Conservation (phyloP, 2,329 filamentous ascomycete genomes). For the Calonectria crousiana region DNA sequence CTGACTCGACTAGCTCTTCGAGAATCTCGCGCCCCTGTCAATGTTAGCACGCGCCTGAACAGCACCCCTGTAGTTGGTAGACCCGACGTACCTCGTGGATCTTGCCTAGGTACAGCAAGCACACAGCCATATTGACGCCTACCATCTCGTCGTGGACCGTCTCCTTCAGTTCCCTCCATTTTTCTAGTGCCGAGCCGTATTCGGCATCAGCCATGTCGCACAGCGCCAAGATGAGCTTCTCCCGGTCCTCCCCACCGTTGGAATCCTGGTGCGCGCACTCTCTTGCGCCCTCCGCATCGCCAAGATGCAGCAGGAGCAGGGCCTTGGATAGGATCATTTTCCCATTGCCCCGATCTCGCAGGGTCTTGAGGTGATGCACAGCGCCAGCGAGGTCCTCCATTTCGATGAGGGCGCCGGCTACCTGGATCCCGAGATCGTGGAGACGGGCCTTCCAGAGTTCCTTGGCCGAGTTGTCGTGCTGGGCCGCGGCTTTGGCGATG, state of each 20-base stretch:
- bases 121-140: slow-evolving; percentile 86
- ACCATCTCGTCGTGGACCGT: slow-evolving; percentile 74
- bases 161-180: slow-evolving; percentile 68
- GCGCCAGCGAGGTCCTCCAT: slow-evolving; percentile 92
- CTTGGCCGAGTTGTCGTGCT: slow-evolving; percentile 65
- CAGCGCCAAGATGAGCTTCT: slow-evolving; percentile 73
- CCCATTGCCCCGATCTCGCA: slow-evolving; percentile 58
- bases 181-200: slow-evolving; percentile 72
- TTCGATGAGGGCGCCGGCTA: slow-evolving; percentile 78
- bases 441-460: slow-evolving; percentile 79
- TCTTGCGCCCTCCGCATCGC: slow-evolving; percentile 78
- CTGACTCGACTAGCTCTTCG: slow-evolving; percentile 72
- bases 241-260: slow-evolving; percentile 49
- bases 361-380: slow-evolving; percentile 74
- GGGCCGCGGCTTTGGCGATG: slow-evolving; percentile 60
- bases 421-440: slow-evolving; percentile 78
- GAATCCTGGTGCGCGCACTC: slow-evolving; percentile 57
- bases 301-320: slow-evolving; percentile 82
- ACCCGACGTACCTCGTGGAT: slow-evolving; percentile 73
- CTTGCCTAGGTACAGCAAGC: slow-evolving; percentile 82
- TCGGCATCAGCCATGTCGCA: slow-evolving; percentile 83
- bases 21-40: slow-evolving; percentile 73
- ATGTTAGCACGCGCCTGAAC: slow-evolving; percentile 26
- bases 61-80: neutral
- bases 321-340: slow-evolving; percentile 65